Percentiles rank a stretch among this genome's conserved stretches.
Evolutionary conservation across 768 basidiomycete species (phyloP).

Genomic region (Lentinula boryana): DNA sequence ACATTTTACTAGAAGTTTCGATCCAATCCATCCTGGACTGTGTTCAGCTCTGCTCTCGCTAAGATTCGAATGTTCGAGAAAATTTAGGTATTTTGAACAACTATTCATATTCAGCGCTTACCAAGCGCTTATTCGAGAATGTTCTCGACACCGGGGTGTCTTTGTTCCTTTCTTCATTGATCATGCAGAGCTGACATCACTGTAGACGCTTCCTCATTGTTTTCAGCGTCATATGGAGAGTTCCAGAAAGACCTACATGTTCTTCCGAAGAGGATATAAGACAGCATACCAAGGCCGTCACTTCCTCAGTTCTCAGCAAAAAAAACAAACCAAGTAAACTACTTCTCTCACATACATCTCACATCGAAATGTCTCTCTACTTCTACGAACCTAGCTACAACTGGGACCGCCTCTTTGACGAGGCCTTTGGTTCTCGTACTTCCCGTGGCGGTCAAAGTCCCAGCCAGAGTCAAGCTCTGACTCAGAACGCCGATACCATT

Average conservation of each 20-base stretch:
- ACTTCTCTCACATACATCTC: not conserved
- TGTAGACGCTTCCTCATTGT: not conserved
- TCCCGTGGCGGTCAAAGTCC: not conserved
- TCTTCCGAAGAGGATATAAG: not conserved
- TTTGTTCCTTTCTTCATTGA: not conserved
- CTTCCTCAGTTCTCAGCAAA: not conserved
- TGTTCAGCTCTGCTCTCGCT: not conserved
- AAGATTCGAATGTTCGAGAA: not conserved
- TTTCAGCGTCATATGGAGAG: not conserved
- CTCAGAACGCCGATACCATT: constrained; percentile 7
- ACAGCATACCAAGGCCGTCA: not conserved
- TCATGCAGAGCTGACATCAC: not conserved
- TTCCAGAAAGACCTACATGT: not conserved
- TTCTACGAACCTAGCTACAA: constrained; percentile 41
- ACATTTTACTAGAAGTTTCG: not conserved
- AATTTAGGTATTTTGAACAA: not conserved
- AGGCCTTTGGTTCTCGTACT: constrained; percentile 16
- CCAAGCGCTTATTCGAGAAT: not conserved
- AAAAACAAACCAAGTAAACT: not conserved
- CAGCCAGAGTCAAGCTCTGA: constrained; percentile 8
- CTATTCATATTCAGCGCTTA: not conserved
- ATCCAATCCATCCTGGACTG: too few relatives aligned
- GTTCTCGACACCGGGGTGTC: not conserved
- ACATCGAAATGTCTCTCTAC: constrained; percentile 19
- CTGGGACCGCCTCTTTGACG: constrained; percentile 40